Conservation (phyloP, 768 basidiomycete genomes). For the Piloderma croceum region DNA sequence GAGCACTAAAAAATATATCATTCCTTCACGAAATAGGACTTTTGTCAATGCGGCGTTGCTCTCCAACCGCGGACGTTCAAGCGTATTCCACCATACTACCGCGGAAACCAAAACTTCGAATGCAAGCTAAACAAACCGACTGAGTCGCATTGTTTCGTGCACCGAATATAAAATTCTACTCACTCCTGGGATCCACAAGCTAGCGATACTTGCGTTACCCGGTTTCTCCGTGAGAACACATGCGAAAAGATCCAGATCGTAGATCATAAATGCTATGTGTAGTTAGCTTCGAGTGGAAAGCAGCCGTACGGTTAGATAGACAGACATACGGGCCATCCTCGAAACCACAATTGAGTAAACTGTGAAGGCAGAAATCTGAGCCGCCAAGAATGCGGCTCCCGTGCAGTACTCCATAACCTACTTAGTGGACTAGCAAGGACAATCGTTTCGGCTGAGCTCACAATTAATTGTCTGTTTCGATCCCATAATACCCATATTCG, state of each 20-base stretch:
- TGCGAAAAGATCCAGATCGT: conserved; percentile 6
- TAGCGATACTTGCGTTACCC: conserved; percentile 13
- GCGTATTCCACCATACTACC: conserved; percentile 22
- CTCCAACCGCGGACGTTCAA: conserved; percentile 18
- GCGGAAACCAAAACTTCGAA: conserved; percentile 25
- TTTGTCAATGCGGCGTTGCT: conserved; percentile 15
- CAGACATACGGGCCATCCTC: no score
- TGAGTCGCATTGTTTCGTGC: neutral
- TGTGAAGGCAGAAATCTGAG: neutral
- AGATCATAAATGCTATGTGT: neutral
- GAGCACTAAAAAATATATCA: conserved; percentile 23
- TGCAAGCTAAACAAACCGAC: conserved; percentile 11
- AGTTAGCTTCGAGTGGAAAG: neutral
- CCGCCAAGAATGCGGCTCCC: neutral
- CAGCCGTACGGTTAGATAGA: no score
- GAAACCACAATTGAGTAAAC: no score
- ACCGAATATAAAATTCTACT: neutral
- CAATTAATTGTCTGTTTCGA: conserved; percentile 15
- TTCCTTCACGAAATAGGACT: conserved; percentile 25
- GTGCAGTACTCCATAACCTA: no score
- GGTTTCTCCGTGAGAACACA: conserved; percentile 14
- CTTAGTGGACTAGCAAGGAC: neutral
- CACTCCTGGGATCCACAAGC: conserved; percentile 27
- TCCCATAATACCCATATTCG: conserved; percentile 29
- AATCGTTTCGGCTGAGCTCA: neutral